Evolutionary conservation across 139 green algal species (phyloP), one percentile per base, ranked within the genome.

Genomic region (Astrephomene gubernaculifera): DNA sequence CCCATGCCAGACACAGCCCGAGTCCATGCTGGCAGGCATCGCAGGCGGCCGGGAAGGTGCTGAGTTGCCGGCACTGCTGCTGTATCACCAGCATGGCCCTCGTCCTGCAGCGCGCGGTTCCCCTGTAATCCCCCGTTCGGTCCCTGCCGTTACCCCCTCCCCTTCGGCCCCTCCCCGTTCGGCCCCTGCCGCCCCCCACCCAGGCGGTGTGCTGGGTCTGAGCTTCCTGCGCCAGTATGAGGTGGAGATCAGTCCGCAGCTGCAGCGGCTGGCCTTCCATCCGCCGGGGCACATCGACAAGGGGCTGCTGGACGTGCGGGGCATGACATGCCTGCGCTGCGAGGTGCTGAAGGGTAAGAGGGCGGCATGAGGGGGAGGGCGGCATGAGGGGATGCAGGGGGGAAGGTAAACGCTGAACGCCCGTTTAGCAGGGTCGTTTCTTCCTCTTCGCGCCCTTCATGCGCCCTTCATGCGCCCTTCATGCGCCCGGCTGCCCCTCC

Each of bases 121-220:
- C n/a, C n/a, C n/a, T n/a, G n/a, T n/a, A n/a, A n/a, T n/a, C n/a
- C n/a, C n/a, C n/a, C n/a, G n/a, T n/a, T n/a, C n/a, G n/a, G n/a
- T n/a, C n/a, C n/a, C n/a, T n/a, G n/a, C n/a, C n/a, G n/a, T n/a
- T n/a, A n/a, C n/a, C n/a, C n/a, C n/a, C n/a, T n/a, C n/a, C n/a
- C 19, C 57, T 22, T 65, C 49, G 49, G 17, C 12, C 49, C 49
- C 49, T 17, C 49, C 49, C 12, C 49, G 14, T 25, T 17, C 24
- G 19, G n/a, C 9, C 10, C 38, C 38, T 43, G 2, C 17, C 39
- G 4, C 5, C 68, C 2, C 24, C 39, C 39, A 49, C 39, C 6
- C 65, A 85, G 79, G 79, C 44, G 79, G 79, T 44, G 79, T 85
- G 43, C 79, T 85, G 63, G 79, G 79, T 5, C 79, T 85, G 21